A percentile compares a stretch with the other conserved stretches of the same genome.
These are phyloP conservation scores for Colletotrichum eremochloae DNA, from an alignment of 2,329 filamentous ascomycete species.

Conservation along the genomic window DNA sequence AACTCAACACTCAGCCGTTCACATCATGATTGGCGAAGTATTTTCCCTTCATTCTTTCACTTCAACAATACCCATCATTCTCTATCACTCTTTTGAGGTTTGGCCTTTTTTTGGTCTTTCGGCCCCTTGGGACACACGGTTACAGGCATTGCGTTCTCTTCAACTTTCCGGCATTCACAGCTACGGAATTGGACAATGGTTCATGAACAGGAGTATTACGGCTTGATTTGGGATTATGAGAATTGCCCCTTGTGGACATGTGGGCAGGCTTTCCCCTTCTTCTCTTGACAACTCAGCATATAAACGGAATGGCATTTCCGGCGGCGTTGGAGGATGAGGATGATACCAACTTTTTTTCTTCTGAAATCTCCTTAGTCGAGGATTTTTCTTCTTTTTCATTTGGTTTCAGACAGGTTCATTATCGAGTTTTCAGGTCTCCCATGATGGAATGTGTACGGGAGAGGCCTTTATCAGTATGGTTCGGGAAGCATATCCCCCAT, in stretches of 20 bases:
- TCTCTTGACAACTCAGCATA: conserved; percentile 24
- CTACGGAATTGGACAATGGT: conserved; percentile 35
- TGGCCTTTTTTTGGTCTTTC: conserved; percentile 19
- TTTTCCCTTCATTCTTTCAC: background rate
- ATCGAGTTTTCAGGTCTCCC: conserved; percentile 3
- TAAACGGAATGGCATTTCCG: conserved; percentile 38
- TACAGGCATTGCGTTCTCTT: conserved; percentile 35
- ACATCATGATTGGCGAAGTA: background rate
- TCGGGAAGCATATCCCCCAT: conserved; percentile 10
- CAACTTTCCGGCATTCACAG: conserved; percentile 34
- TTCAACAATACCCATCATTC: conserved; percentile 12
- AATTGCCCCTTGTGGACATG: conserved; percentile 8
- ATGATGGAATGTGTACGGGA: background rate
- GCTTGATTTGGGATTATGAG: conserved; percentile 14
- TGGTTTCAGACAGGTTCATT: background rate
- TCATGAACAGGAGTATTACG: conserved; percentile 34
- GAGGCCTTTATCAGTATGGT: background rate
- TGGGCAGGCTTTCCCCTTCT: conserved; percentile 11
- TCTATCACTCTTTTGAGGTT: background rate
- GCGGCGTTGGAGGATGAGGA: conserved; percentile 39
- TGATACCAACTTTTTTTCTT: conserved; percentile 40
- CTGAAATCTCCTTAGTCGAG: conserved; percentile 34
- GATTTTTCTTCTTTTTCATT: conserved; percentile 12
- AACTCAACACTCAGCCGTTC: background rate
- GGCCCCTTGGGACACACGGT: conserved; percentile 10